phyloP scores from a whole-genome alignment of 2,329 filamentous ascomycete species.

The Phoma sp. region DNA sequence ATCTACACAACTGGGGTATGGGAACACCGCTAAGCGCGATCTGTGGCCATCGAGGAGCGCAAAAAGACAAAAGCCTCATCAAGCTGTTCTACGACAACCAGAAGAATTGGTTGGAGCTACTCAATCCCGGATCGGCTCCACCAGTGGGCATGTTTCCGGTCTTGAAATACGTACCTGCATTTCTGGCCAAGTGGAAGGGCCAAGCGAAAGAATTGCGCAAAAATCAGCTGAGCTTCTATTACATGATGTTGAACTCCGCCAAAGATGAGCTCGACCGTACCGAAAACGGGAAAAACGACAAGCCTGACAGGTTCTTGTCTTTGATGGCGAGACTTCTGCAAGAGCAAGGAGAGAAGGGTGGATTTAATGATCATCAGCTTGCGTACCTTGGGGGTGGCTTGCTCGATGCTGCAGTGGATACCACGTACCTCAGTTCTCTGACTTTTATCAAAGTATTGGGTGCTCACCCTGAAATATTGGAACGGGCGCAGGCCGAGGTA shows the following conservation, averaged over 20 bases:
- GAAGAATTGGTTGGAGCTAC: slow-evolving; percentile 6
- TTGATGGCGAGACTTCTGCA: slow-evolving; percentile 2
- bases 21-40: slow-evolving; percentile 3
- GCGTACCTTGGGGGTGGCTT: slow-evolving; percentile 26
- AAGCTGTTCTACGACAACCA: slow-evolving; percentile 7
- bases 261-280: background rate
- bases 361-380: slow-evolving; percentile 23
- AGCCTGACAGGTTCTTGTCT: background rate
- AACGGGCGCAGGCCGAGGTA: slow-evolving; percentile 25
- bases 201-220: background rate
- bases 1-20: slow-evolving; percentile 7
- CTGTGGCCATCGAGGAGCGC: slow-evolving; percentile 6
- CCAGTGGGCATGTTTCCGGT: slow-evolving; percentile 8
- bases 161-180: slow-evolving; percentile 1
- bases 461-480: slow-evolving; percentile 15
- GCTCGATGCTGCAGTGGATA: slow-evolving; percentile 32
- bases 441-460: slow-evolving; percentile 18
- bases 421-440: slow-evolving; percentile 20
- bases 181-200: slow-evolving; percentile 1
- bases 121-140: background rate
- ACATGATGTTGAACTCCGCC: slow-evolving; percentile 5
- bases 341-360: slow-evolving; percentile 7
- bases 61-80: slow-evolving; percentile 1
- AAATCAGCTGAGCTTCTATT: background rate
- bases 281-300: background rate